These are phyloP conservation scores for Leishmania mexicana DNA, from an alignment of 208 protist species.

Conservation along the genomic window DNA sequence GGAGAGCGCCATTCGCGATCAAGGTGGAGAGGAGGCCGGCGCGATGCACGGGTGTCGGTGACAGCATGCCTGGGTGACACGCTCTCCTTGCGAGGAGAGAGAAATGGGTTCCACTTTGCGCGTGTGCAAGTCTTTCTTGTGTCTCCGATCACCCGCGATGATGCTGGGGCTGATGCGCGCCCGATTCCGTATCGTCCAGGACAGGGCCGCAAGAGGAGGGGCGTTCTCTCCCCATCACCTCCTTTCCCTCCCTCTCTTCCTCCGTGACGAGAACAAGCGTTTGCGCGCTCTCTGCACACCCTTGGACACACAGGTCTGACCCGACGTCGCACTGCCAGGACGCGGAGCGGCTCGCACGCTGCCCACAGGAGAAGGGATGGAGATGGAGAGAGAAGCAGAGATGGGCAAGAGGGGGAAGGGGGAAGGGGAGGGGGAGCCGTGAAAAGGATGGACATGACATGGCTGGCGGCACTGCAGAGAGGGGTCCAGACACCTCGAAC, in stretches of 20 bases:
- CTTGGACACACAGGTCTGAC: background rate
- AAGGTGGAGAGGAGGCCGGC: constrained; percentile 62
- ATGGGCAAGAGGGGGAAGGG: background rate
- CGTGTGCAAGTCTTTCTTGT: background rate
- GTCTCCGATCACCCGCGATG: background rate
- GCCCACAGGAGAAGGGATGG: background rate
- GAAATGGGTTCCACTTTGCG: background rate
- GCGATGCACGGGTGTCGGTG: constrained; percentile 31
- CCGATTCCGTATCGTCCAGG: background rate
- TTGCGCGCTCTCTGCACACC: background rate
- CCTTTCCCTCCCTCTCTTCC: too few relatives aligned
- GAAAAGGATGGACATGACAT: background rate
- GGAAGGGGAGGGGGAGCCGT: background rate
- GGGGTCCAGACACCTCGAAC: background rate
- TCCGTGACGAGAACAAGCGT: background rate
- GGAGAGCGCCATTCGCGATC: constrained; percentile 60
- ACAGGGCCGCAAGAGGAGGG: background rate
- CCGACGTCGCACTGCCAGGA: background rate
- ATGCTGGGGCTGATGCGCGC: background rate
- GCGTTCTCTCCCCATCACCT: background rate
- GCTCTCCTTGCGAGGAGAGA: background rate
- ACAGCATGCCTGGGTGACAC: constrained; percentile 29
- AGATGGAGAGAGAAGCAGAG: background rate
- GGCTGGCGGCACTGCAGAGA: background rate
- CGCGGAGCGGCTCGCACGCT: background rate